These are phyloP conservation scores for Pichia nanzhaoensis DNA, from an alignment of 805 yeast genomes.

Conservation along the genomic window DNA sequence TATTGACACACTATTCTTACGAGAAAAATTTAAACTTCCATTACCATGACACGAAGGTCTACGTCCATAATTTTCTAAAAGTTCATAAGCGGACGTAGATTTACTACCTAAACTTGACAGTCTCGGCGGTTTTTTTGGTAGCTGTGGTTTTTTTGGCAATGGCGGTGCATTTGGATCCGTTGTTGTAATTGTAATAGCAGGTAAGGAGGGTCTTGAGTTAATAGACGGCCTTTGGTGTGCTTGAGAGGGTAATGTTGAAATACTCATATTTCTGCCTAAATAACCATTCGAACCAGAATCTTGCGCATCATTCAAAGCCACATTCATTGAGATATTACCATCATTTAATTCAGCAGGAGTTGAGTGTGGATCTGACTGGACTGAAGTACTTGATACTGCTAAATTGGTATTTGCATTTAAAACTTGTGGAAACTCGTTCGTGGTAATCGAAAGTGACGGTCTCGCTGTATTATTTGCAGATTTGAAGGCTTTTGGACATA, in stretches of 20 bases:
- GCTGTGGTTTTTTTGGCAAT: slow-evolving; percentile 5
- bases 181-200: slow-evolving; percentile 2
- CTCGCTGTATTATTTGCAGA: too few relatives aligned
- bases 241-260: too few relatives aligned
- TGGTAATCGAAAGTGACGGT: too few relatives aligned
- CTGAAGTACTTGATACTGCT: too few relatives aligned
- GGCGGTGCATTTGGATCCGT: background rate
- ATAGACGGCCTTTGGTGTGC: background rate
- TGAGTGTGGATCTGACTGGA: too few relatives aligned
- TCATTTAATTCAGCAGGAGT: too few relatives aligned
- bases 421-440: too few relatives aligned
- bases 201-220: background rate
- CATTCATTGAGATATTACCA: too few relatives aligned
- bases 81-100: slow-evolving; percentile 5
- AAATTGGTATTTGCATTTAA: too few relatives aligned
- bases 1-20: too few relatives aligned
- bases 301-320: too few relatives aligned
- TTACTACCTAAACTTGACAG: background rate
- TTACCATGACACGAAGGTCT: background rate
- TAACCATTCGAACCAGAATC: background rate
- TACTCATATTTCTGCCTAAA: background rate
- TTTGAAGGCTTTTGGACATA: too few relatives aligned
- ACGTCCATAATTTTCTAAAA: slow-evolving; percentile 5
- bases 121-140: slow-evolving; percentile 8
- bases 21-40: background rate